Conservation (phyloP, 164 flowering plant species). For the Paratinospora sagittata region DNA sequence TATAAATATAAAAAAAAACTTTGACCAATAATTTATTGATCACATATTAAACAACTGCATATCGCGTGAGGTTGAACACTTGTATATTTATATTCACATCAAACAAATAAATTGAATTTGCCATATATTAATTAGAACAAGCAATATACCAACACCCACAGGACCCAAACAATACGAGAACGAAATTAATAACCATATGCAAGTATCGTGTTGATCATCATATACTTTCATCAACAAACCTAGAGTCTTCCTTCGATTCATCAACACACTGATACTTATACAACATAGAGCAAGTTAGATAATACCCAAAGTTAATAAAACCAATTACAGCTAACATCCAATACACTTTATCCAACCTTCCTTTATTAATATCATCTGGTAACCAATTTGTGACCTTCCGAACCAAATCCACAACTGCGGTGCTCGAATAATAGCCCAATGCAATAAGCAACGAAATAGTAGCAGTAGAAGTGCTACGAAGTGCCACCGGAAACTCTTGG, state of each 20-base stretch:
- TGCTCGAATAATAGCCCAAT: constrained; percentile 39
- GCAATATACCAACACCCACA: too few relatives aligned
- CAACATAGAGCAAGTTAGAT: constrained; percentile 25
- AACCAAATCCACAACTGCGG: constrained; percentile 36
- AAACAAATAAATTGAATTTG: too few relatives aligned
- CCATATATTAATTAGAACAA: too few relatives aligned
- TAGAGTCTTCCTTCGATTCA: not conserved
- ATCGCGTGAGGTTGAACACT: too few relatives aligned
- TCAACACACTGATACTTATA: constrained; percentile 24
- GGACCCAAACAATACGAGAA: too few relatives aligned
- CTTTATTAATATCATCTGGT: constrained; percentile 48
- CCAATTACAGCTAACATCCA: constrained; percentile 34
- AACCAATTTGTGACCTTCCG: constrained; percentile 43
- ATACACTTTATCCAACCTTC: constrained; percentile 41
- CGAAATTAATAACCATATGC: not conserved
- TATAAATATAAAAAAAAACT: too few relatives aligned
- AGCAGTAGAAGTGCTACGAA: constrained; percentile 37
- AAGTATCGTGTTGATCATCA: not conserved
- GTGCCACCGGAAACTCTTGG: constrained; percentile 41
- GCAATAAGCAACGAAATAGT: constrained; percentile 35
- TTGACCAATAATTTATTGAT: too few relatives aligned
- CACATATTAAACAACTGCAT: too few relatives aligned
- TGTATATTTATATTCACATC: too few relatives aligned
- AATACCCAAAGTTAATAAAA: constrained; percentile 33
- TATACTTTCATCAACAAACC: not conserved